Evolutionary conservation across 169 alveolate species (phyloP), one percentile per base, ranked within the genome.

Genomic region (Cyclospora cayetanensis): DNA sequence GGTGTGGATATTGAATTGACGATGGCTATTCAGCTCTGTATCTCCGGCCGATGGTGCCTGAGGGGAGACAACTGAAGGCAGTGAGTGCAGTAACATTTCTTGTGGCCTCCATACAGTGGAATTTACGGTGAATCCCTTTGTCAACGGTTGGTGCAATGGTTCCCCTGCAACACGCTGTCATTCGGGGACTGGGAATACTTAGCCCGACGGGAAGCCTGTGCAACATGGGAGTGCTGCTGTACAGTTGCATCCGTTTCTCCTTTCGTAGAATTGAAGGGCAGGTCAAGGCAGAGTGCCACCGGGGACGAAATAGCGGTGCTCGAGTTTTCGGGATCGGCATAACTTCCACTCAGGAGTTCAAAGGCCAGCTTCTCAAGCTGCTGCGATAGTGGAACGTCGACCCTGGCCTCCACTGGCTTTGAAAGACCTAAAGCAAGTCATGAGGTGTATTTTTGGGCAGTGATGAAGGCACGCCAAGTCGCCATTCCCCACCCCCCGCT

Each of bases 321-420:
- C 9, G 66, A 42, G 3, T 41, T 41, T 11, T 37, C 86, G n/a
- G 42, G 66, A 12, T 18, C 55, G 35, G 43, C 3, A 9, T 60
- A n/a, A n/a, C 53, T 31, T 20, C 86, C 53, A 18, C 63, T 39
- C 25, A 76, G 20, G 41, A 43, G 20, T 20, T 76, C 46, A 1
- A 25, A 25, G 4, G 66, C 12, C 63, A 76, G 4, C 20, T n/a
- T 50, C n/a, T 46, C 50, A 27, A 76, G 25, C 66, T 76, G 86
- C 0, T 41, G 86, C 29, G 86, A 65, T 65, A 76, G 34, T 25
- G 86, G 86, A 0, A 76, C 86, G 4, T 41, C 86, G 37, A 43
- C 86, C 4, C n/a, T 25, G 25, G 86, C 66, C 22, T 76, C 86
- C n/a, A 76, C 43, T 4, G 86, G 86, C 86, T 43, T 76, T 4